Evolutionary conservation across 2,329 filamentous ascomycete genomes (phyloP), one percentile per base, ranked within the genome.

Genomic region (Sclerotinia sclerotiorum): DNA sequence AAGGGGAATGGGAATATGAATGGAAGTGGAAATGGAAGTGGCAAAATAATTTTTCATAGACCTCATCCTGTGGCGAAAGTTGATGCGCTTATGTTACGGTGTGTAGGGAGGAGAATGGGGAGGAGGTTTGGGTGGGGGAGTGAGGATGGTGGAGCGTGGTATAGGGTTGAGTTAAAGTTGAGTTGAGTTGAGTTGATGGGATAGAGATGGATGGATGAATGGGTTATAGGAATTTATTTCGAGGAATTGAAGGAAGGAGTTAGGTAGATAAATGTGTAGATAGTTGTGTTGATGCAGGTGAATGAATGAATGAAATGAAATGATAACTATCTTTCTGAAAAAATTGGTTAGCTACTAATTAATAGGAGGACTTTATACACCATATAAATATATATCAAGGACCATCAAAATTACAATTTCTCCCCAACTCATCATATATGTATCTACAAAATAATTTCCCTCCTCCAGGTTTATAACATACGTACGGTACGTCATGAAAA

Each of bases 101-200:
- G 42, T 17, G 51, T 48, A 42, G 69, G 69, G 10, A 70, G 69
- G 66, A 51, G 71, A 10, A 67, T 71, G 65, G n/a, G 13, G n/a
- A 70, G 68, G 56, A 70, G 69, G 66, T 70, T 71, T 66, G 65
- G 60, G 1, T 71, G 70, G 67, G 49, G 19, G 11, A 63, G 35
- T 57, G 58, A 2, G n/a, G 7, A 8, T 54, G 27, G 8, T 7
- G 8, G 49, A 27, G 19, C 1, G 19, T n/a, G 19, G 29, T 13
- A 8, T 13, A 56, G 11, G 44, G 44, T 46, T 46, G 29, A n/a
- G 32, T 3, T 55, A 13, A 29, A 21, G 8, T 1, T 55, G 7
- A 6, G 19, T n/a, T 2, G 29, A n/a, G 21, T 21, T 21, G 5
- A 35, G 8, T 29, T 29, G 29, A 29, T 0, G 29, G 32, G 29